Conservation (phyloP, 1,284 basidiomycete species). For the Puccinia coronata region DNA sequence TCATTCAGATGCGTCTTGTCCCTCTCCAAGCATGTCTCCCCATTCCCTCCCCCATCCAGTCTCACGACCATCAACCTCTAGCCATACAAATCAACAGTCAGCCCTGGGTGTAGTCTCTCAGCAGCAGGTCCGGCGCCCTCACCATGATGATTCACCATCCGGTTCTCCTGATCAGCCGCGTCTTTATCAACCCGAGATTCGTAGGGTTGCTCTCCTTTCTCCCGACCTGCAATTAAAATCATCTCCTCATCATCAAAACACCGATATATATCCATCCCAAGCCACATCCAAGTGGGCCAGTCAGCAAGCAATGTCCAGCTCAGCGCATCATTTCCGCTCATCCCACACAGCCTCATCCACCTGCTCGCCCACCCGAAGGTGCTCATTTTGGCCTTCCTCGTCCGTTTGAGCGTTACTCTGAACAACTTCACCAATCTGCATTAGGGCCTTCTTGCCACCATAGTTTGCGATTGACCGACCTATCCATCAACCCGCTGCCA, state of each 20-base stretch:
- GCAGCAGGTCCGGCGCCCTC: conserved; percentile 3
- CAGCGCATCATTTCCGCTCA: background rate
- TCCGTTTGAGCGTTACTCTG: background rate
- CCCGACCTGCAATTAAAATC: conserved; percentile 8
- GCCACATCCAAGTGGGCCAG: background rate
- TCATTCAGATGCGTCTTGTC: background rate
- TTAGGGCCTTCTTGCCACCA: background rate
- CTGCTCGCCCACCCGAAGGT: background rate
- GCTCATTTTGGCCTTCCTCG: background rate
- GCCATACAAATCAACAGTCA: background rate
- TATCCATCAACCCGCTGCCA: background rate
- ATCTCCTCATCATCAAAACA: conserved; percentile 14
- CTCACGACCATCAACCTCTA: conserved; percentile 30
- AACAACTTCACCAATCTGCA: background rate
- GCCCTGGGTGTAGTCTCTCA: background rate
- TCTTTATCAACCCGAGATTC: conserved; percentile 42
- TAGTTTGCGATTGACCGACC: background rate
- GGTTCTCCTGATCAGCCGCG: conserved; percentile 24
- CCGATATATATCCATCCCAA: conserved; percentile 17
- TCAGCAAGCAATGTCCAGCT: too few species aligned
- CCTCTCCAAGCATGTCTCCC: background rate
- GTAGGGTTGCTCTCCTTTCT: conserved; percentile 1
- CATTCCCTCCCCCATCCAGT: background rate
- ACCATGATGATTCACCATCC: background rate
- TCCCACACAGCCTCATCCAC: background rate